Base-by-base conservation (phyloP, 2,329 filamentous ascomycete species). In the Aspergillus awamori region DNA sequence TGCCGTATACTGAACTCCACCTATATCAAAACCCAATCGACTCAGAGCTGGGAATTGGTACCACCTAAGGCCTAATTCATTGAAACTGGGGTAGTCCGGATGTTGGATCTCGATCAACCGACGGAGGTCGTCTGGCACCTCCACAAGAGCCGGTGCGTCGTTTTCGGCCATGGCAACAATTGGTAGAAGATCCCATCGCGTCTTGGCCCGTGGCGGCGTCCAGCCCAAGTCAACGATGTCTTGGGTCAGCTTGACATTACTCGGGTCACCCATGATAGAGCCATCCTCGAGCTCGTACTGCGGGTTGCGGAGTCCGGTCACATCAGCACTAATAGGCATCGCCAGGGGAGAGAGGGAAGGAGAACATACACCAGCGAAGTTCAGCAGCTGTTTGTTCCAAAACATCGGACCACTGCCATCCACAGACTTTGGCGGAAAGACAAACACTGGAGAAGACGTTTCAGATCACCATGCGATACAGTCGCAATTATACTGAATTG, bases 1-100 rank as follows among this genome's bases (percentile, higher is more conserved):
- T 13, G 55, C 55, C 1, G 55, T 57, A 20, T 57, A 57, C 22
- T 57, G 55, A 4, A 57, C 45, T 5, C 55, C 55, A 4, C 55
- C 55, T 10, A 57, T 57, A 51, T 57, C 55, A 15, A 57, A 57
- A 1, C 55, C 55, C 6, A 57, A 30, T 30, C 55, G 17, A 30
- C 45, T 51, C 11, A 57, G 20, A 8, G 55, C 55, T 8, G 55
- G 55, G 26, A 57, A 57, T 10, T 57, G 55, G 38, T 57, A 57
- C 55, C 55, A 57, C 33, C 51, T 57, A 3, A 57, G 33, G 41
- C 28, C 30, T 1, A 57, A 30, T n/a, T 41, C 11, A 2, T 26
- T 30, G 22, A 57, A 39, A 4, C 26, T 33, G 2, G 53, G 53
- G 33, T 48, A 57, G 30, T 39, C 48, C 1, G 55, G 55, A 22